phyloP scores from a whole-genome alignment of 176 grass and related monocot genomes.

The Tillandsia leiboldiana region DNA sequence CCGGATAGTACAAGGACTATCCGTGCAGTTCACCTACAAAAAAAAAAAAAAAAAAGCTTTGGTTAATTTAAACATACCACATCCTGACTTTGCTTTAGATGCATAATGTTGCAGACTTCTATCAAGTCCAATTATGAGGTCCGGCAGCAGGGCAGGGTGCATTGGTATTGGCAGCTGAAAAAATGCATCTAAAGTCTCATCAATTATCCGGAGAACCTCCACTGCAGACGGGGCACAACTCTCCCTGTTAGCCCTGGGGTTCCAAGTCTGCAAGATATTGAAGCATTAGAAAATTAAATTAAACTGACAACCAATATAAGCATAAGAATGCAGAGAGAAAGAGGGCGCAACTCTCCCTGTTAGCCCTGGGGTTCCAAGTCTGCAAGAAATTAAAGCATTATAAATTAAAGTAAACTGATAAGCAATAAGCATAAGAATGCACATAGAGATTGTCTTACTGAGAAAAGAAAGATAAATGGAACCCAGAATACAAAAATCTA shows the following conservation, averaged over 20 bases:
- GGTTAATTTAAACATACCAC: constrained; percentile 50
- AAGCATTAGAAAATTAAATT: constrained; percentile 10
- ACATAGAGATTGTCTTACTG: neutral
- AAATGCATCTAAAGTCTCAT: constrained; percentile 88
- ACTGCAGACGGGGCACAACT: constrained; percentile 77
- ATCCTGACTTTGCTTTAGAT: constrained; percentile 85
- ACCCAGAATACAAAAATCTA: no score
- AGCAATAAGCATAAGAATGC: neutral
- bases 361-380: constrained; percentile 84
- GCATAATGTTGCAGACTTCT: constrained; percentile 81
- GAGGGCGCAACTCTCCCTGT: constrained; percentile 58
- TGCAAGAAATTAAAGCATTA: constrained; percentile 23
- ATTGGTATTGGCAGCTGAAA: constrained; percentile 89
- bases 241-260: constrained; percentile 76
- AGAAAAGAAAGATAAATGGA: no score
- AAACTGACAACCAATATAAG: neutral
- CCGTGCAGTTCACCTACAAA: no score
- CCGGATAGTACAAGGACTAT: no score
- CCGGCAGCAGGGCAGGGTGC: constrained; percentile 79
- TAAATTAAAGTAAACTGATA: constrained; percentile 4
- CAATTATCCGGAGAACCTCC: constrained; percentile 87
- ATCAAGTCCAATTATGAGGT: constrained; percentile 69
- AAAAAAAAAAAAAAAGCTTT: neutral
- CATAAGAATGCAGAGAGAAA: constrained; percentile 1
- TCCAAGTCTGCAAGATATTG: constrained; percentile 66